These are phyloP conservation scores for Cyclocybe aegerita DNA, from an alignment of 768 basidiomycete genomes.

Conservation along the genomic window DNA sequence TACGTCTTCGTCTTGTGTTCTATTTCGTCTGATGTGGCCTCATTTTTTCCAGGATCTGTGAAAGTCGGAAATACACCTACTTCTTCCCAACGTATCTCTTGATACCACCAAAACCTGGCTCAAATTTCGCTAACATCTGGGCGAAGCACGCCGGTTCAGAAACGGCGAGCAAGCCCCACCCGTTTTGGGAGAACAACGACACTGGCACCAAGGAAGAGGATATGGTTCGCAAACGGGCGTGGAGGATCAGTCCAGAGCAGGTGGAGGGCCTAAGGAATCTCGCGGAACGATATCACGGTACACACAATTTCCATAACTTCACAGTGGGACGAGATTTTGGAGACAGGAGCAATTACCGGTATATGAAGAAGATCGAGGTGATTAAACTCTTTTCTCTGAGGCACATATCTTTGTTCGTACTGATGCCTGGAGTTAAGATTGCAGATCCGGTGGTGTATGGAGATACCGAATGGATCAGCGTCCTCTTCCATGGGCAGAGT, in stretches of 20 bases:
- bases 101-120: slow-evolving; percentile 82
- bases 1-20: slow-evolving; percentile 29
- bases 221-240: slow-evolving; percentile 63
- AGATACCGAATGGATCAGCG: slow-evolving; percentile 92
- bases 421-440: slow-evolving; percentile 55
- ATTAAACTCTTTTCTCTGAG: slow-evolving; percentile 1
- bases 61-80: slow-evolving; percentile 97
- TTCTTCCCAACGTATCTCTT: slow-evolving; percentile 93
- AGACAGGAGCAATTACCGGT: slow-evolving; percentile 80
- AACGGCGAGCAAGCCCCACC: slow-evolving; percentile 31
- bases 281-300: slow-evolving; percentile 73
- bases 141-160: slow-evolving; percentile 27
- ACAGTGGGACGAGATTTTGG: slow-evolving; percentile 85
- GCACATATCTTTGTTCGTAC: too few relatives aligned
- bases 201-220: slow-evolving; percentile 54
- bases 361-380: slow-evolving; percentile 88
- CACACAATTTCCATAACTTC: slow-evolving; percentile 98
- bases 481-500: slow-evolving; percentile 93
- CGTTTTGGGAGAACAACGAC: slow-evolving; percentile 61
- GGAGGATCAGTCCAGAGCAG: slow-evolving; percentile 58
- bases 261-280: slow-evolving; percentile 55
- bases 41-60: slow-evolving; percentile 63
- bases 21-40: background rate
- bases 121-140: slow-evolving; percentile 53
- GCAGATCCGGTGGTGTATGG: slow-evolving; percentile 87